These are phyloP conservation scores for Komagataella mondaviorum DNA, from an alignment of 805 yeast genomes.

Conservation along the genomic window DNA sequence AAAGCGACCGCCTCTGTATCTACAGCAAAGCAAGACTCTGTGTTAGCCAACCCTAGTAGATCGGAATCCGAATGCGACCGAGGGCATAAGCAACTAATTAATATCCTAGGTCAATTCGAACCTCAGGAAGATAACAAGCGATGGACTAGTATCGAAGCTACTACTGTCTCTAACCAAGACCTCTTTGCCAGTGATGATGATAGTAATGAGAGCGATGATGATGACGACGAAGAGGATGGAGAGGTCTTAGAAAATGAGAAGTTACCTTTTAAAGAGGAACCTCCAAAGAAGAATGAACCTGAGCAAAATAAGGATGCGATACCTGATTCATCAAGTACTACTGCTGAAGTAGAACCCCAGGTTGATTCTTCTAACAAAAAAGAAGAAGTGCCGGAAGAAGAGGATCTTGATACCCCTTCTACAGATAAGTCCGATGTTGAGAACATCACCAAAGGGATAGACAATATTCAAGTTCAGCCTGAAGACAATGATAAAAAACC, in stretches of 20 bases:
- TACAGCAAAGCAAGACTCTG: not conserved
- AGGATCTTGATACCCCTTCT: not conserved
- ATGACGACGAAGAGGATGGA: not conserved
- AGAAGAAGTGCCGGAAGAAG: not conserved
- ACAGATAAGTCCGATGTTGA: not conserved
- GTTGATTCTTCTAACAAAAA: too few species aligned
- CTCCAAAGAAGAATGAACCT: too few species aligned
- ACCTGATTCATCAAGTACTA: not conserved
- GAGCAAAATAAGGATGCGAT: not conserved
- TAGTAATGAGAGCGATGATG: not conserved
- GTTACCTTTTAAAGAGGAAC: not conserved
- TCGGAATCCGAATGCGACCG: not conserved
- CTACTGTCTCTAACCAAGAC: not conserved
- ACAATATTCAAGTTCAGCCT: not conserved
- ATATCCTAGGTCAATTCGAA: not conserved
- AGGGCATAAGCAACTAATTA: not conserved
- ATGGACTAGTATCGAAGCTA: not conserved
- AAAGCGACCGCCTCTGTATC: not conserved
- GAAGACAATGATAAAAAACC: not conserved
- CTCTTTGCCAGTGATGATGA: not conserved
- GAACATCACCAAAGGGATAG: not conserved
- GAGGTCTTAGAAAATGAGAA: not conserved
- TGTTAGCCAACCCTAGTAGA: not conserved
- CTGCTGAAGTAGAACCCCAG: not conserved
- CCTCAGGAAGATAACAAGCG: not conserved